Evolutionary conservation across 2,329 filamentous ascomycete genomes (phyloP).

Genomic region (Pseudogymnoascus sp.): DNA sequence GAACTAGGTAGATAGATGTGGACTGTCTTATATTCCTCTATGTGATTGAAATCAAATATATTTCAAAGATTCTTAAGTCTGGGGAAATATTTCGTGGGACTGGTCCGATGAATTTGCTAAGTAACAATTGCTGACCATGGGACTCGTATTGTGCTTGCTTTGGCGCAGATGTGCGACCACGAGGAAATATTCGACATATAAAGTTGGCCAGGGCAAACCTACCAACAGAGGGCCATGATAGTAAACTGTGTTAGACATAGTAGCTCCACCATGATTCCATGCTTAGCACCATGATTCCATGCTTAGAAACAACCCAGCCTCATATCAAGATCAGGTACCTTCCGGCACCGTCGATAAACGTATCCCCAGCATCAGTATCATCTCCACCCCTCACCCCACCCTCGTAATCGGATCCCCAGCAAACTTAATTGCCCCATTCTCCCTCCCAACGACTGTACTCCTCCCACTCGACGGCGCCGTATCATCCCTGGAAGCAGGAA

Average conservation of each 20-base stretch:
- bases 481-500: not conserved
- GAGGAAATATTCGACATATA: too few relatives aligned
- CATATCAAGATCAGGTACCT: not conserved
- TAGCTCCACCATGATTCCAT: not conserved
- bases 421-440: not conserved
- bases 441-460: not conserved
- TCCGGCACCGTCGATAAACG: not conserved
- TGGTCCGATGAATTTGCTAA: not conserved
- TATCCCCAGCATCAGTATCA: too few relatives aligned
- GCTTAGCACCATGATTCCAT: not conserved
- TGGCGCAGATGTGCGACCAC: too few relatives aligned
- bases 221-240: not conserved
- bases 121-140: not conserved
- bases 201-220: not conserved
- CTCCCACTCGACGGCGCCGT: not conserved
- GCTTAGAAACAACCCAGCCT: too few relatives aligned
- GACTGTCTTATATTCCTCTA: not conserved
- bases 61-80: too few relatives aligned
- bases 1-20: not conserved
- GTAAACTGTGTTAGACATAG: not conserved
- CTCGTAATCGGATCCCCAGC: not conserved
- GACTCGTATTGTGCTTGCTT: too few relatives aligned
- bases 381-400: not conserved
- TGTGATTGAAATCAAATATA: not conserved
- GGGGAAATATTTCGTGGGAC: not conserved